Base-by-base conservation (phyloP, 352 stramenopile species). In the Phytopythium delawarense region DNA sequence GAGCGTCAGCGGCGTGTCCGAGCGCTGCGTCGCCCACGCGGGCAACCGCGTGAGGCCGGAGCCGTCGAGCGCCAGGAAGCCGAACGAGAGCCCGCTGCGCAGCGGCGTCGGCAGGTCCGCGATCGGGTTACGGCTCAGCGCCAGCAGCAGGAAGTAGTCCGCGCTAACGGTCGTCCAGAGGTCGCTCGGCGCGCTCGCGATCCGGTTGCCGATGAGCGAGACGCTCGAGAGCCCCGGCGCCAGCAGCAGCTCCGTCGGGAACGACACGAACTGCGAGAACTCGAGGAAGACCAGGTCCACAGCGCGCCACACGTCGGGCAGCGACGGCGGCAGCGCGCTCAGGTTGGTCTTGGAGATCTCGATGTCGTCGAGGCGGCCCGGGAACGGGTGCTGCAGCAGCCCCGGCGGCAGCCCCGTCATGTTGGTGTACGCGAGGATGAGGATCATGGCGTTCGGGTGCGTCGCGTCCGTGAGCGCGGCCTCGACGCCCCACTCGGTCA, bases 281-380 rank as follows among this genome's bases (percentile, higher is more conserved):
- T 86, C 74, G 32, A 81, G 16, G 52, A 71, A 78, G 32, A 75
- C 12, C n/a, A 61, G 6, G 67, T 42, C 37, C 59, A 54, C 65
- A 66, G 67, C 54, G 61, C 61, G 35, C 72, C 74, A 86, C 13
- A 54, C 66, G 15, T 64, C 13, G 23, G 66, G 21, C 30, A 84
- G 59, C 59, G 67, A 37, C 16, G 65, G 48, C 18, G 75, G 64
- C 2, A 84, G 37, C 25, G 20, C 45, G 2, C 66, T 81, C 18
- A 79, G 60, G 49, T 84, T 84, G 20, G 72, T 78, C 13, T 65
- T 44, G 32, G 57, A 71, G 34, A 84, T 66, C 51, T 84, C 75
- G 35, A 84, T 66, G 49, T 89, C 79, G 2, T 54, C 76, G 40
- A 86, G 65, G 9, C 63, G 67, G 16, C 57, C 55, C 0, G 79